Evolutionary conservation across 768 basidiomycete genomes (phyloP), one percentile per base, ranked within the genome.

Genomic region (Mycena sanguinolenta): DNA sequence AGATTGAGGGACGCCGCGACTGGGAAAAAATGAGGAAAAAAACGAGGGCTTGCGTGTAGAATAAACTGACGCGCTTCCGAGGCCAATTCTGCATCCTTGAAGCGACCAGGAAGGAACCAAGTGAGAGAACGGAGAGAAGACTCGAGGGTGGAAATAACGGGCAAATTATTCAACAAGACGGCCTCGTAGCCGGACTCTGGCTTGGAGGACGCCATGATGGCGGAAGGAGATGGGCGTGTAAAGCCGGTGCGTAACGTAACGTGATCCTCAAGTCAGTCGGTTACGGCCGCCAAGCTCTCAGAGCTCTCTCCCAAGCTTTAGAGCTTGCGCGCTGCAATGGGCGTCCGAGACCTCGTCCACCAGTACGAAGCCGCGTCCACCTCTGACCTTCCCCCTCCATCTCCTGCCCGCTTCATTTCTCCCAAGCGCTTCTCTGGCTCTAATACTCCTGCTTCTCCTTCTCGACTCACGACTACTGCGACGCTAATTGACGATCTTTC

Each of bases 1-100:
- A 95, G 84, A 81, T 96, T 96, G 76, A 98, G 85, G 36, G 90
- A 81, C n/a, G 97, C 89, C 46, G 95, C 94, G 62, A 99, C 96
- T 98, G 78, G 32, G 49, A 63, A 69, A 65, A 66, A 71, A 66
- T 64, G 68, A 58, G 73, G 63, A 72, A 70, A 72, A 65, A 65
- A 44, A 38, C 25, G 50, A 66, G 58, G 59, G 38, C 71, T 63
- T 54, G 39, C 36, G n/a, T 34, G 32, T 34, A 58, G 64, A 69
- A 70, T 58, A 64, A 70, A 94, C 96, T 87, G 74, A 97, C 97
- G 85, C 76, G 93, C 90, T 88, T 99, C 97, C 16, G 95, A 96
- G 69, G 95, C 96, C 58, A 99, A 84, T 80, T 98, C 97, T 54
- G 96, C 96, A 86, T 98, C 97, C 82, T 95, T 96, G 88, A 99